phyloP scores from a whole-genome alignment of 306 rosid species.

The Quercus bicolor region DNA sequence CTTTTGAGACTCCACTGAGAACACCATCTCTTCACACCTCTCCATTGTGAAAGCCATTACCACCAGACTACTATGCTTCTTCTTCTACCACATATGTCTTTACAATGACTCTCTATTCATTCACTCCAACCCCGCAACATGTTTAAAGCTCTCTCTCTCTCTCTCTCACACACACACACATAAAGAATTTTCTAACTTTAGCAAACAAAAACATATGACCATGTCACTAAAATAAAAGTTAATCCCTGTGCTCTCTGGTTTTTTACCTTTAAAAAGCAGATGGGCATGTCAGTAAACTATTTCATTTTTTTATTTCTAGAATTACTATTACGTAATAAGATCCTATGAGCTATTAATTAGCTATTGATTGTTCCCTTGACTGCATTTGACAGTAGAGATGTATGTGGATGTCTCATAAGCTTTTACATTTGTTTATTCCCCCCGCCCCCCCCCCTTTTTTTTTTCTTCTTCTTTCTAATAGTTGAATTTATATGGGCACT shows the following conservation, averaged over 20 bases:
- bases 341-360: conserved; percentile 41
- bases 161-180: conserved; percentile 3
- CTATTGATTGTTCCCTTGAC: conserved; percentile 35
- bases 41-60: conserved; percentile 48
- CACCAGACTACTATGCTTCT: neutral
- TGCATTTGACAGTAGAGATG: conserved; percentile 1
- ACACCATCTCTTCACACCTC: conserved; percentile 39
- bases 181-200: conserved; percentile 20
- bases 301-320: conserved; percentile 36
- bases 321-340: conserved; percentile 44
- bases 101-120: conserved; percentile 5
- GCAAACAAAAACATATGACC: conserved; percentile 43
- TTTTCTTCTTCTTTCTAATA: conserved; percentile 1
- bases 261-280: conserved; percentile 60
- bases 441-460: conserved; percentile 11
- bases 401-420: conserved; percentile 36
- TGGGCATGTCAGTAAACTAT: conserved; percentile 51
- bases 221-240: conserved; percentile 31
- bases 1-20: conserved; percentile 47
- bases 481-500: neutral
- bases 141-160: conserved; percentile 17
- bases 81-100: neutral
- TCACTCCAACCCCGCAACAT: conserved; percentile 11
- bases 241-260: conserved; percentile 22
- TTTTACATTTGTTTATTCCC: neutral